Percentiles rank a stretch among this genome's conserved stretches.
Evolutionary conservation across 1,284 basidiomycete species (phyloP).

Genomic region (Filobasidium uniguttulatum): DNA sequence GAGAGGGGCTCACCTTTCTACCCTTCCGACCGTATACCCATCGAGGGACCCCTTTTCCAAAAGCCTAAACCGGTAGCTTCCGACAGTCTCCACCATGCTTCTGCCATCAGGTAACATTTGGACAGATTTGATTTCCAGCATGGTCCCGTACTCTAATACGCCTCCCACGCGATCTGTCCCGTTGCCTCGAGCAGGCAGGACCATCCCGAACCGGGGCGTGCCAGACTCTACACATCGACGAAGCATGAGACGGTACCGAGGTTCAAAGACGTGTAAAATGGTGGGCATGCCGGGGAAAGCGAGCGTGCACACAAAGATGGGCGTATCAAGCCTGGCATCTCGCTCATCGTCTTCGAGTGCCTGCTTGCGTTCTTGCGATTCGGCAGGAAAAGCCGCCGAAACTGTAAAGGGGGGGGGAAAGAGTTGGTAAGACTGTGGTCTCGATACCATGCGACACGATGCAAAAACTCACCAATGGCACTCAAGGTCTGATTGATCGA

Average conservation of each 20-base stretch:
- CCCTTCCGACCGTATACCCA: slow-evolving; percentile 73
- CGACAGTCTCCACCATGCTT: slow-evolving; percentile 75
- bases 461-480: slow-evolving; percentile 49
- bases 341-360: slow-evolving; percentile 60
- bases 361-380: slow-evolving; percentile 46
- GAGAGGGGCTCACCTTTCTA: slow-evolving; percentile 45
- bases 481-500: slow-evolving; percentile 50
- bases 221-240: slow-evolving; percentile 69
- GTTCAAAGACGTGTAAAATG: slow-evolving; percentile 82
- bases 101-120: slow-evolving; percentile 80
- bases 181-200: slow-evolving; percentile 48
- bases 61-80: slow-evolving; percentile 69
- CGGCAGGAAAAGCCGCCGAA: slow-evolving; percentile 48
- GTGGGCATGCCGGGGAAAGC: slow-evolving; percentile 83
- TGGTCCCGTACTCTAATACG: slow-evolving; percentile 62
- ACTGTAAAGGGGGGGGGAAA: slow-evolving; percentile 40
- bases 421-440: neutral
- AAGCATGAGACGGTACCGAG: slow-evolving; percentile 80
- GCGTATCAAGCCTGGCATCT: slow-evolving; percentile 64
- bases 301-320: slow-evolving; percentile 79
- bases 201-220: slow-evolving; percentile 74
- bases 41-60: slow-evolving; percentile 67
- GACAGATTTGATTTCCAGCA: slow-evolving; percentile 75
- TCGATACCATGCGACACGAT: neutral
- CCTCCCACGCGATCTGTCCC: slow-evolving; percentile 36